Base-by-base conservation (phyloP, 2,329 filamentous ascomycete species). In the Coleophoma eucalyptorum region DNA sequence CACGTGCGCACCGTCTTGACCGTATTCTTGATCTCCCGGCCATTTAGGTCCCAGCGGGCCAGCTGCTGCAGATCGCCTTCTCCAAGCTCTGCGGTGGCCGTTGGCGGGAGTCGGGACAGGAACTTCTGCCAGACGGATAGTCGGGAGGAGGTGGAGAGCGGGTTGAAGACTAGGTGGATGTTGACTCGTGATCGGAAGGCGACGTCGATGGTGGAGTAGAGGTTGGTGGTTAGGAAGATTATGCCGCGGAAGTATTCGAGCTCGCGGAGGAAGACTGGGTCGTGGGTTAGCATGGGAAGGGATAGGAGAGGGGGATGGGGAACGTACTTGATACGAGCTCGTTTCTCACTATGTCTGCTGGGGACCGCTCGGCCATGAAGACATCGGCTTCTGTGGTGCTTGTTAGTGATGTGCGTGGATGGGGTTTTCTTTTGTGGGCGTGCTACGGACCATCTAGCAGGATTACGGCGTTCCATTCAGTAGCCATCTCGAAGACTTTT, bases 81-180 rank as follows among this genome's bases (percentile, higher is more conserved):
- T 5, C 26, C 10, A 5, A 26, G 26, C 26, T 5, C 26, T 2
- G 26, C 10, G 26, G 26, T 26, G 26, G 26, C 26, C 10, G 26
- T 8, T 5, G 26, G 26, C 6, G 26, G 26, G 26, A 26, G 26
- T 8, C 70, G 63, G 4, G 65, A 60, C 19, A 76, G 60, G 58
- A 78, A 78, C 56, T 77, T 77, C 40, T 63, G 60, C 75, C 75
- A 78, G 26, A 77, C 65, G 2, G 62, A 54, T 46, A 63, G 61
- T 26, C 74, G 66, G 2, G 73, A 69, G 11, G 69, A 66, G 3
- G 60, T 55, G 3, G 58, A 57, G 15, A 79, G 67, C 3, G 69
- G 54, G 20, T 65, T 60, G 66, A 77, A 78, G 21, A 73, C 63
- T 31, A 78, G 64, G 56, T 77, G 72, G 50, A 78, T 60, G 58